These are phyloP conservation scores for Calonectria pauciramosa DNA, from an alignment of 2,329 filamentous ascomycete genomes.

Conservation along the genomic window DNA sequence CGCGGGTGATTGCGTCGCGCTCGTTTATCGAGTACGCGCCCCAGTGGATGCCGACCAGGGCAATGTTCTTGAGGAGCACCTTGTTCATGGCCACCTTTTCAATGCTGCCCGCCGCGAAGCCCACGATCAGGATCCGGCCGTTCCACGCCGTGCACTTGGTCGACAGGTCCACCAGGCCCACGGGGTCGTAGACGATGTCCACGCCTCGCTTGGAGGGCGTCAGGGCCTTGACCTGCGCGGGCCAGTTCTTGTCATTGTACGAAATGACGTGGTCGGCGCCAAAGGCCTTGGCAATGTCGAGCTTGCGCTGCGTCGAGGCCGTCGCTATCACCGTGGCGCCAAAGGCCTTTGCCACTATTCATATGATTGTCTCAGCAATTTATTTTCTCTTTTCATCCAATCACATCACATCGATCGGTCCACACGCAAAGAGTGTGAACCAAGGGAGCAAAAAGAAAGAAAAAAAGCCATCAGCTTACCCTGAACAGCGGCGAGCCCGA, in stretches of 20 bases:
- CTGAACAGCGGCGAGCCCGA: conserved; percentile 92
- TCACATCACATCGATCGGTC: too few relatives aligned
- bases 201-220: conserved; percentile 81
- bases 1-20: conserved; percentile 75
- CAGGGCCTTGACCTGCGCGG: conserved; percentile 80
- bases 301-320: conserved; percentile 84
- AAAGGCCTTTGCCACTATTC: conserved; percentile 84
- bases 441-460: not conserved
- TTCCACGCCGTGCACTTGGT: conserved; percentile 97
- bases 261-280: conserved; percentile 89
- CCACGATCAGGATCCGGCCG: conserved; percentile 87
- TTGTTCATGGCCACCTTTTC: conserved; percentile 95
- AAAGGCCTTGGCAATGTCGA: conserved; percentile 82
- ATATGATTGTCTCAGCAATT: not conserved
- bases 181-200: conserved; percentile 95
- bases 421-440: not conserved
- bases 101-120: conserved; percentile 82
- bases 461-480: conserved; percentile 51
- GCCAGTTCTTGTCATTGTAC: conserved; percentile 77
- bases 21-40: conserved; percentile 85
- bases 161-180: conserved; percentile 87
- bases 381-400: not conserved
- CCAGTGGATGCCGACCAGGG: conserved; percentile 92
- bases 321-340: conserved; percentile 96
- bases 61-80: conserved; percentile 93